Percentiles rank a stretch among this genome's conserved stretches.
phyloP scores from a whole-genome alignment of 2,329 filamentous ascomycete genomes.

The Myriosclerotinia curreyana region DNA sequence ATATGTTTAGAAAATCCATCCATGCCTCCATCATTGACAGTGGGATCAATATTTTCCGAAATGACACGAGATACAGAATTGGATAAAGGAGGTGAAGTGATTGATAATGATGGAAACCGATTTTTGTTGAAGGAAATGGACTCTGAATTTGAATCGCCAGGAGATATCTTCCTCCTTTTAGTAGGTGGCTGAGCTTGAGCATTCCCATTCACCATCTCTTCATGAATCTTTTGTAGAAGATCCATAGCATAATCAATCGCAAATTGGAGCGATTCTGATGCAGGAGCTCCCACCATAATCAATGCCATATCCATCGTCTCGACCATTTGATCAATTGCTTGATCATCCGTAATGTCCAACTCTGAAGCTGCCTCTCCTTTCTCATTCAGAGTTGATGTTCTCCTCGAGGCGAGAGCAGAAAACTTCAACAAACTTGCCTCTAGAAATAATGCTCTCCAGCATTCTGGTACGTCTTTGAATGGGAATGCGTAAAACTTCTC shows the following conservation, averaged over 20 bases:
- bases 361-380: not conserved
- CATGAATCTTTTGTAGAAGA: slow-evolving; percentile 57
- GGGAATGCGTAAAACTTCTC: slow-evolving; percentile 67
- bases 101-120: slow-evolving; percentile 27
- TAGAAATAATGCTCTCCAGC: slow-evolving; percentile 70
- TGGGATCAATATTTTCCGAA: not conserved
- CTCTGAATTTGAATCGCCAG: not conserved
- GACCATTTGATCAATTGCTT: slow-evolving; percentile 35
- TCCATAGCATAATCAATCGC: slow-evolving; percentile 57
- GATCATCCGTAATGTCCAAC: not conserved
- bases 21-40: slow-evolving; percentile 49
- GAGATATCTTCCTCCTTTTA: slow-evolving; percentile 31
- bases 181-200: not conserved
- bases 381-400: slow-evolving; percentile 20
- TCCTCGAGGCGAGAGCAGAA: slow-evolving; percentile 38
- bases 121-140: not conserved
- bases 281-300: slow-evolving; percentile 36
- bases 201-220: not conserved
- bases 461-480: slow-evolving; percentile 61
- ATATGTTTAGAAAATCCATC: slow-evolving; percentile 62
- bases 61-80: slow-evolving; percentile 42
- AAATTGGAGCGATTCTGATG: slow-evolving; percentile 10
- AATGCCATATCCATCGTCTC: slow-evolving; percentile 38
- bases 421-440: slow-evolving; percentile 67
- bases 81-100: slow-evolving; percentile 45